Base-by-base conservation (phyloP, 139 green algal species). In the Micractinium sp. region DNA sequence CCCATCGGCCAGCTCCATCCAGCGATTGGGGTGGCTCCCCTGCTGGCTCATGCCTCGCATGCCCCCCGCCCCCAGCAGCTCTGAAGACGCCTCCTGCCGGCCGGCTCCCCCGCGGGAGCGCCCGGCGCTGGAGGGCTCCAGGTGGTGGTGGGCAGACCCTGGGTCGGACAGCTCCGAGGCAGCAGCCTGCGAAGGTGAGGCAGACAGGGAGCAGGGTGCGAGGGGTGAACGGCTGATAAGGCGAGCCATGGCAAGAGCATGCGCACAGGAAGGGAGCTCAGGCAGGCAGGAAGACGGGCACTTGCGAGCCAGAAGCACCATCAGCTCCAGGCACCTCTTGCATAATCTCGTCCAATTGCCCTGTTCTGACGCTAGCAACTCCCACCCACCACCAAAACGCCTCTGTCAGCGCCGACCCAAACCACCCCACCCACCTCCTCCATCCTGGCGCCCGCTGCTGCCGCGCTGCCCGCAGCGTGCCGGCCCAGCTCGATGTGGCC, bases 1-100 rank as follows among this genome's bases (percentile, higher is more conserved):
- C 60, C 89, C 89, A 63, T 90, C 77, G 1, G 22, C 36, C 73
- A 87, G 76, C 76, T 92, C 89, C 86, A 85, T 89, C 89, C 89
- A 92, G 63, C 89, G 76, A 74, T 92, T 90, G 19, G 85, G 85
- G 47, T 92, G 85, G 13, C 53, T 78, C 61, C 80, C 80, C 81
- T 88, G 88, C 71, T 85, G 82, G 56, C 79, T 84, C 27, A 27
- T 33, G 81, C 88, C 71, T 12, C 74, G 81, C 29, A 69, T 67
- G 47, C 47, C 47, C 7, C 47, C 47, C 47, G 47, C 47, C 47
- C 47, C 47, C 9, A 9, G 7, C 31, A 73, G 80, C 3, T 87
- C 83, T 19, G 66, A 81, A 0, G 29, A 69, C 22, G 83, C 83
- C 83, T 87, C 83, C 29, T 85, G 61, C 33, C 61, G 56, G 22